Evolutionary conservation across 768 basidiomycete genomes (phyloP), one percentile per base, ranked within the genome.

Genomic region (Phaeotremella fagi): DNA sequence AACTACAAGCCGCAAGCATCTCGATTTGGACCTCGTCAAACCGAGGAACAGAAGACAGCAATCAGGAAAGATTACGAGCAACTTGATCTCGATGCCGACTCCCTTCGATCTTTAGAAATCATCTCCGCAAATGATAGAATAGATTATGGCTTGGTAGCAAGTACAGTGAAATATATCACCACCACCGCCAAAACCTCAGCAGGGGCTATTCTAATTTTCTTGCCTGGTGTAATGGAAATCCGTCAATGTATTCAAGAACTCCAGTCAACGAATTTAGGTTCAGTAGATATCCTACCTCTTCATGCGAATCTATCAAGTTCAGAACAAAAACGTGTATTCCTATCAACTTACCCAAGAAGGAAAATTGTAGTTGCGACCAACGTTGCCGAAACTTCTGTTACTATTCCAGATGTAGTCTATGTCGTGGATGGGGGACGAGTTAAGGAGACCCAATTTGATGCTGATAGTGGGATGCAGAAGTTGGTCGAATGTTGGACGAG

Each of bases 351-450:
- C 31, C 69, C 73, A 0, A 63, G 56, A 46, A 85, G 90, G 80
- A 94, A 94, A 72, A 81, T 94, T 25, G 84, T 95, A 38, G 88
- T 83, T 0, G 82, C 90, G 0, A 95, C 92, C 2, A 95, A 95
- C 66, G 87, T 97, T 26, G 50, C 61, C 20, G 50, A 90, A 83
- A 91, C 89, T 1, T 89, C 87, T 2, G 87, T 92, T 49, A 91
- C 90, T 0, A 90, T 95, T 51, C 86, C 91, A 63, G 90, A 92
- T 63, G 80, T 92, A 22, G 78, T 86, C 31, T 88, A 86, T 63
- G 89, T 92, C 20, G 80, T 92, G 12, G 90, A 94, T 66, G 77
- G 82, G 0, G 90, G 90, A 4, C 87, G 83, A 69, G 87, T 88
- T 59, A 92, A 91, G 71, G 89, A 92, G 75, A 86, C 80, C 2